Conservation (phyloP, 805 yeast species). For the Vanderwaltozyma polyspora region DNA sequence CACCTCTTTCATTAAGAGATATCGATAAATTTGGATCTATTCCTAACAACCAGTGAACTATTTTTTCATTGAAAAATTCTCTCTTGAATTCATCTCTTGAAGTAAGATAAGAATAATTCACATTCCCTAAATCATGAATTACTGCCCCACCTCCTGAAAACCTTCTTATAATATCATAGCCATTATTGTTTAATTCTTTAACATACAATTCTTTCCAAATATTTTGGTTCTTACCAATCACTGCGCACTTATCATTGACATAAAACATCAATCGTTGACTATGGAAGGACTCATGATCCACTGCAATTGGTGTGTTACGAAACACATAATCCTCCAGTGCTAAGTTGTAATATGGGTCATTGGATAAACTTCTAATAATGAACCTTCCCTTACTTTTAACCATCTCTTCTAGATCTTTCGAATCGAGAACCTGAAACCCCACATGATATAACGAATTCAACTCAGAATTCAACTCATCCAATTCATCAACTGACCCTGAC, state of each 20-base stretch:
- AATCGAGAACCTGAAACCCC: conserved; percentile 5
- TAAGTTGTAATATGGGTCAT: conserved; percentile 63
- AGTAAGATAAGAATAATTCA: conserved; percentile 74
- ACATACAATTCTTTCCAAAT: conserved; percentile 83
- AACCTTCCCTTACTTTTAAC: conserved; percentile 41
- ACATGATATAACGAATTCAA: conserved; percentile 21
- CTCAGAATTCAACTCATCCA: conserved; percentile 28
- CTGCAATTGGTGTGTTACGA: conserved; percentile 41
- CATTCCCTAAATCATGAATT: conserved; percentile 84
- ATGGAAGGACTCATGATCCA: conserved; percentile 11
- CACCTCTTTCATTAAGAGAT: conserved; percentile 64
- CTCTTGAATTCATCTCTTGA: conserved; percentile 56
- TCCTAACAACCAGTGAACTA: conserved; percentile 28
- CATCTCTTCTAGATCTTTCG: conserved; percentile 13
- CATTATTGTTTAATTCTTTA: conserved; percentile 35
- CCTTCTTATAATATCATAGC: conserved; percentile 64
- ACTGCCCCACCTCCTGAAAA: conserved; percentile 95
- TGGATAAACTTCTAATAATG: conserved; percentile 37
- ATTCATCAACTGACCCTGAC: conserved; percentile 8
- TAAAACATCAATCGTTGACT: conserved; percentile 58
- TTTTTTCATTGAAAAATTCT: conserved; percentile 38
- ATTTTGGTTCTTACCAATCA: conserved; percentile 90
- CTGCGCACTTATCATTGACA: conserved; percentile 74
- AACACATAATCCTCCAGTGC: conserved; percentile 77
- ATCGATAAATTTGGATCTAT: conserved; percentile 21